These are phyloP conservation scores for Ilex aquifolium DNA, from an alignment of 257 asterid species.

Conservation along the genomic window DNA sequence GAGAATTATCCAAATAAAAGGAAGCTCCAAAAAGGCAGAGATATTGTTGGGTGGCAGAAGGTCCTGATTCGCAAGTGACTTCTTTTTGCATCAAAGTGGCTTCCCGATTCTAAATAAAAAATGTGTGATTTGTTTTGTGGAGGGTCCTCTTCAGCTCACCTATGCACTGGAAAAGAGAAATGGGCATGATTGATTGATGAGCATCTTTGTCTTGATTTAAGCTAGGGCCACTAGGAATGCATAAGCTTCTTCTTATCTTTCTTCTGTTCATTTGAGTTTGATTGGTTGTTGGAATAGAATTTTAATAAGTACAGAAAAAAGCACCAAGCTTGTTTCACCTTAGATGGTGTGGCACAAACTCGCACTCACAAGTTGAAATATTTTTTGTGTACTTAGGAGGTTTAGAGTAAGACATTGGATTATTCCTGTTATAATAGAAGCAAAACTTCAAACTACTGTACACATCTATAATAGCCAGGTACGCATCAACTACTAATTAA, in stretches of 20 bases:
- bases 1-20: slow-evolving; percentile 27
- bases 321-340: slow-evolving; percentile 20
- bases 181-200: slow-evolving; percentile 17
- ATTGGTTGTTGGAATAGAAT: slow-evolving; percentile 11
- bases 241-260: neutral
- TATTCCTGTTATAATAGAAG: too few relatives aligned
- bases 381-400: too few relatives aligned
- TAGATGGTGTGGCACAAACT: slow-evolving; percentile 27
- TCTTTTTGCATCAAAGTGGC: slow-evolving; percentile 44
- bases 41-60: slow-evolving; percentile 10
- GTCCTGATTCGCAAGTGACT: slow-evolving; percentile 31
- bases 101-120: slow-evolving; percentile 36
- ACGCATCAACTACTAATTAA: neutral
- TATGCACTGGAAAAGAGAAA: slow-evolving; percentile 9
- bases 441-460: too few relatives aligned
- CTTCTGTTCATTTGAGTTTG: slow-evolving; percentile 8
- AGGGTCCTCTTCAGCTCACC: slow-evolving; percentile 29
- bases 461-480: too few relatives aligned
- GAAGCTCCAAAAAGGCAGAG: slow-evolving; percentile 15
- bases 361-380: slow-evolving; percentile 10
- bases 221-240: slow-evolving; percentile 25
- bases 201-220: slow-evolving; percentile 31
- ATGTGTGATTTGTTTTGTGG: slow-evolving; percentile 23
- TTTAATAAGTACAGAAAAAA: neutral
- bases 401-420: too few relatives aligned